Percentiles rank a stretch among this genome's conserved stretches.
phyloP scores from a whole-genome alignment of 1,284 basidiomycete genomes.

The Heimioporus punctisporus region DNA sequence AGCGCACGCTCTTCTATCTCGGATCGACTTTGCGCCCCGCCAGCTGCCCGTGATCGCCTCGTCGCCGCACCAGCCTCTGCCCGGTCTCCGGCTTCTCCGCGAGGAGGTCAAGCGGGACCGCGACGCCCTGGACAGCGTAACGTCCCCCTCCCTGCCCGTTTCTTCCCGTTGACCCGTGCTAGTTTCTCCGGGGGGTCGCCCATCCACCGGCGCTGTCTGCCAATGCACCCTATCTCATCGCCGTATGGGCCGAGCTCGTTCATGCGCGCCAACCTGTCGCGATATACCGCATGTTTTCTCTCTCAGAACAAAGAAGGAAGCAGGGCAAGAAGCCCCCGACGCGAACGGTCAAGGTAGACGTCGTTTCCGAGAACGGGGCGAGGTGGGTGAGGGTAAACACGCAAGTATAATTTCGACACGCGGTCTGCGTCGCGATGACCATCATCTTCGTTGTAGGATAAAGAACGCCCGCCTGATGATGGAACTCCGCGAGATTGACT shows the following conservation, averaged over 20 bases:
- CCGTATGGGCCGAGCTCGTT: conserved; percentile 78
- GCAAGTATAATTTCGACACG: conserved; percentile 47
- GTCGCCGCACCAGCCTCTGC: conserved; percentile 20
- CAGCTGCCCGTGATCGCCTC: too few species aligned
- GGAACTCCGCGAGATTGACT: conserved; percentile 83
- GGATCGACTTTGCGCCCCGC: too few species aligned
- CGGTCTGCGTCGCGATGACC: too few species aligned
- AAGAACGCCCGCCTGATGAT: conserved; percentile 76
- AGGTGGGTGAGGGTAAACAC: conserved; percentile 86
- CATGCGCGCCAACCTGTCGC: conserved; percentile 59
- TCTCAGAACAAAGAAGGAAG: neutral
- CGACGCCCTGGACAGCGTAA: conserved; percentile 41
- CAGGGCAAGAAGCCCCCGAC: conserved; percentile 1
- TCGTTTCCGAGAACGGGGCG: conserved; percentile 73
- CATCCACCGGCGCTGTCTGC: conserved; percentile 54
- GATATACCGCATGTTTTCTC: conserved; percentile 56
- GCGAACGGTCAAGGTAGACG: conserved; percentile 67
- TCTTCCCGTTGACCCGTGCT: conserved; percentile 31
- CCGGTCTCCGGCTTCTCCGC: conserved; percentile 41
- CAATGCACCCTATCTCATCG: conserved; percentile 75
- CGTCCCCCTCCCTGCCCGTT: neutral
- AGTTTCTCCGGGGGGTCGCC: conserved; percentile 57
- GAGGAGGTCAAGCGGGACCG: conserved; percentile 45
- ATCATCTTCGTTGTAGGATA: conserved; percentile 44
- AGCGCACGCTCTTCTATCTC: too few species aligned